Evolutionary conservation across 768 basidiomycete genomes (phyloP).

Genomic region (Gelatoporia subvermispora): DNA sequence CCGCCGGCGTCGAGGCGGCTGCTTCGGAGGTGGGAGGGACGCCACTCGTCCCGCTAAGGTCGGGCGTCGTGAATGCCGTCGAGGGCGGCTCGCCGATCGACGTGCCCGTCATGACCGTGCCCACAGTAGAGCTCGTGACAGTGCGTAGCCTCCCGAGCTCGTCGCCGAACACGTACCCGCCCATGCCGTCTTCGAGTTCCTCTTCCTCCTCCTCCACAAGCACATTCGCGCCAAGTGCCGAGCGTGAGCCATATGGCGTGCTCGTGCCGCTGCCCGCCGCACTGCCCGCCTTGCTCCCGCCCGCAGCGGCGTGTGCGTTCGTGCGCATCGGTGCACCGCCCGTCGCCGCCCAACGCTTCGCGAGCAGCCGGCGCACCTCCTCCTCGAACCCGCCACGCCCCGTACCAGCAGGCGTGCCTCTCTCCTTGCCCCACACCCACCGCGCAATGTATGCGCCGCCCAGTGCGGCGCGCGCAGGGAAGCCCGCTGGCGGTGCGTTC

Average conservation of each 20-base stretch:
- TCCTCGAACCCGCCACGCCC: conserved; percentile 70
- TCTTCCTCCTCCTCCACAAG: conserved; percentile 77
- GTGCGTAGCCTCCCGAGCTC: conserved; percentile 44
- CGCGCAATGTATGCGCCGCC: conserved; percentile 77
- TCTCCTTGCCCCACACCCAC: conserved; percentile 81
- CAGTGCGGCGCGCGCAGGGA: conserved; percentile 63
- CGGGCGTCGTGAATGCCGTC: conserved; percentile 60
- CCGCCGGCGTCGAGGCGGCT: conserved; percentile 47
- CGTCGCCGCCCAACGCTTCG: conserved; percentile 69
- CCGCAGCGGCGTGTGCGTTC: conserved; percentile 41
- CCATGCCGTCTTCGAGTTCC: conserved; percentile 47
- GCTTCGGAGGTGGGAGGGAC: conserved; percentile 27
- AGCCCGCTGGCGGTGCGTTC: conserved; percentile 67
- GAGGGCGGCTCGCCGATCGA: conserved; percentile 41
- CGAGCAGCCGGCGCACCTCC: conserved; percentile 65
- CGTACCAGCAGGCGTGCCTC: conserved; percentile 30
- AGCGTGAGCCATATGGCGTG: conserved; percentile 54
- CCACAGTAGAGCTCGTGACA: conserved; percentile 43
- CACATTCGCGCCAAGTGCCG: conserved; percentile 48
- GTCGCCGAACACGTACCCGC: conserved; percentile 39
- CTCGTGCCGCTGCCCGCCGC: conserved; percentile 63
- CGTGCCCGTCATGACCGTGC: conserved; percentile 26
- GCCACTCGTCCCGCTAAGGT: conserved; percentile 37
- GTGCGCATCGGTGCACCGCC: conserved; percentile 57
- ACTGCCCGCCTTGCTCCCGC: conserved; percentile 31